Evolutionary conservation across 2,329 filamentous ascomycete genomes (phyloP).

Genomic region (Apiospora rasikravindrae): DNA sequence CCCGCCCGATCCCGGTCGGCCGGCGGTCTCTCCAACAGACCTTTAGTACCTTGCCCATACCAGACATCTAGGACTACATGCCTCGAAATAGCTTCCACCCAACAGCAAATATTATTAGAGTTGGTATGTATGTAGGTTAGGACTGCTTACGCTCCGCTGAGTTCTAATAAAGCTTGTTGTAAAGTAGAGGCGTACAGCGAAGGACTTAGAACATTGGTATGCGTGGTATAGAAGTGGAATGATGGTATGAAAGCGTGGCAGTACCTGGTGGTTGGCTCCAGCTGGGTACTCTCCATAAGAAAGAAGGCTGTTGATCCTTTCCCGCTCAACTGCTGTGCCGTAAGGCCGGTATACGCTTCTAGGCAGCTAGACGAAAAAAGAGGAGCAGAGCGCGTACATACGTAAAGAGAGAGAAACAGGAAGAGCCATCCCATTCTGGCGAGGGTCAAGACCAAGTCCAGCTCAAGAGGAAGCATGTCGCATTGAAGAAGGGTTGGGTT

Average conservation of each 20-base stretch:
- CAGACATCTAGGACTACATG: neutral
- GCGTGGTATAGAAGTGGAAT: neutral
- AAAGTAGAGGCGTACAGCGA: neutral
- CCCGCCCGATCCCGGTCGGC: neutral
- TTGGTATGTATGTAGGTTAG: neutral
- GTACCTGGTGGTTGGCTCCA: neutral
- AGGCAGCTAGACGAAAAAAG: neutral
- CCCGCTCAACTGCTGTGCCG: neutral
- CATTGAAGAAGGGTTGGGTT: too few species aligned
- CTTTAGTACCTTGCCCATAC: neutral
- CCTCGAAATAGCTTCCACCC: neutral
- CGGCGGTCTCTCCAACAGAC: neutral
- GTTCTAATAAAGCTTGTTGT: neutral
- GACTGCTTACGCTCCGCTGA: neutral
- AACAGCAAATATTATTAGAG: neutral
- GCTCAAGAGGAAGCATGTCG: neutral
- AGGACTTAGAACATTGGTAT: neutral
- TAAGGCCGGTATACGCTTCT: neutral
- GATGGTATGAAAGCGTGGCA: neutral
- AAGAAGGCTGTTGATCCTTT: constrained; percentile 11
- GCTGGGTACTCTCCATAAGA: neutral
- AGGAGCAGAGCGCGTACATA: neutral
- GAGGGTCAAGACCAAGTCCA: neutral
- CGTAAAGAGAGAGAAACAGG: neutral
- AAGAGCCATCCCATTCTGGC: neutral